Base-by-base conservation (phyloP, 2,329 filamentous ascomycete species). In the Raffaelea deltoideospora region DNA sequence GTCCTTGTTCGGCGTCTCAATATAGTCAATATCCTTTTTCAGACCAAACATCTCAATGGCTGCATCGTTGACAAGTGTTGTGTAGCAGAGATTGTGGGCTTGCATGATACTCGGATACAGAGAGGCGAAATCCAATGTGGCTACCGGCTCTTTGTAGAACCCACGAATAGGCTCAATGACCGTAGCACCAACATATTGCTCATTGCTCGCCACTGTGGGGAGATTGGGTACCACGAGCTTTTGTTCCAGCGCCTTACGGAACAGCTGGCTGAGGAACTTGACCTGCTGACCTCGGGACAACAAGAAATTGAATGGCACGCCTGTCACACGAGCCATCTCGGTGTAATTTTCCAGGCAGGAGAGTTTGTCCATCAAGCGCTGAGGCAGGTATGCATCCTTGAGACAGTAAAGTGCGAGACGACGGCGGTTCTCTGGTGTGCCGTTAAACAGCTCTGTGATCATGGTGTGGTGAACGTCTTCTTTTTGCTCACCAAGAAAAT, bases 311-410 rank as follows among this genome's bases (percentile, higher is more conserved):
- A 98, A 98, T 0, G 90, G 90, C 5, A 98, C 88, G 48, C 90
- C 90, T 20, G 92, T 98, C 59, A 98, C 90, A 73, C 90, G 90
- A 40, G 90, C 88, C 90, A 98, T 98, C 60, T 98, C 90, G 0
- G 90, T 96, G 52, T 96, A 96, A 55, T 98, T 98, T 59, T 94
- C 82, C n/a, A 98, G 66, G 58, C 90, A 96, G 53, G 93, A 96
- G 20, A 98, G 67, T 57, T 98, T 98, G 53, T 98, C 90, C 77
- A 98, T 87, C 35, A 98, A 59, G 41, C 92, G 67, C 52, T 96
- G 87, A 1, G 90, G 90, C 4, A 98, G 67, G 50, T 94, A 98
- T 0, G 90, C 90, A 61, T 98, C 92, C 58, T 98, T 98, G 46
- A 98, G 60, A 59, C 90, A 98, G 63, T 98, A 98, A 1, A 98